Evolutionary conservation across 768 basidiomycete species (phyloP), one percentile per base, ranked within the genome.

Genomic region (Naematelia encephala): DNA sequence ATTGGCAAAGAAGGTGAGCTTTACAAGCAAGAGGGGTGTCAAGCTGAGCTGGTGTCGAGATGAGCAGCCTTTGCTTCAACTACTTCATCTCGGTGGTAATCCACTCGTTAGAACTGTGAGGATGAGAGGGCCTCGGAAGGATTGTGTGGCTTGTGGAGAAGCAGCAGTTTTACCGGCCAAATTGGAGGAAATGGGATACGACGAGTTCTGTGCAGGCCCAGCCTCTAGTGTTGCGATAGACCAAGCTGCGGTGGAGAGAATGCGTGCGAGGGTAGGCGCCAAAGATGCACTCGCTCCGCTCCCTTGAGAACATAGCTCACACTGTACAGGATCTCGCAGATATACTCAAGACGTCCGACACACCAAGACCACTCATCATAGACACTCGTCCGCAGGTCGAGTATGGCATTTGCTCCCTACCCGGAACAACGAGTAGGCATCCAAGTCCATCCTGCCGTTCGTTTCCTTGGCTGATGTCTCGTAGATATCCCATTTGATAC

Each of bases 331-430:
- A 84, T 11, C 66, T 88, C n/a, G 77, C 78, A 25, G 69, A 75
- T 10, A 61, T 78, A 0, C 16, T 68, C 16, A 8, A 21, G 29
- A 4, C 26, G 11, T 59, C 83, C 19, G 45, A 8, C 16, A 10
- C 16, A 28, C 25, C 14, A 19, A 22, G 16, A 27, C 25, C n/a
- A 19, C 11, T 61, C 10, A 68, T 98, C 8, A 79, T 97, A 14
- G 94, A 98, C 67, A 90, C 93, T 4, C 83, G 94, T 19, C 82
- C 89, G 4, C 77, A 79, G 39, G 84, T 81, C 0, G 92, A 97
- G 74, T 97, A 86, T 74, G 87, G 86, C 1, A 96, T 97, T 25
- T 92, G 91, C 66, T 83, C 84, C 59, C 77, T 98, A 34, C 86
- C 88, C 2, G 80, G 78, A 0, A 90, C 89, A 3, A 82, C 74